Evolutionary conservation across 2,329 filamentous ascomycete genomes (phyloP).

Genomic region (Dryadomyces quercus-mongolicae): DNA sequence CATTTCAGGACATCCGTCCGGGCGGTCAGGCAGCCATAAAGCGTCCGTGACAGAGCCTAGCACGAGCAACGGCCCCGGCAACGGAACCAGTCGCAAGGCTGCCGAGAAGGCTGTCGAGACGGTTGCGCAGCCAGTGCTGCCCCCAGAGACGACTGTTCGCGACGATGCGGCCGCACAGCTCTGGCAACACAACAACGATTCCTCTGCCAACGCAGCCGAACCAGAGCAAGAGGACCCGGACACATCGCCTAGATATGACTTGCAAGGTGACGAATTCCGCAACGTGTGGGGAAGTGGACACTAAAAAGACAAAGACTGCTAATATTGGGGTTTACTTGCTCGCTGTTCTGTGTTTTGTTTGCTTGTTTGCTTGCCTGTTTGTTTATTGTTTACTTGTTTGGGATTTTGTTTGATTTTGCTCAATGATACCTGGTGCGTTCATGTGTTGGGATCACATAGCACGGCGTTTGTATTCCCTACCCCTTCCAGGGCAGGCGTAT

Average conservation of each 20-base stretch:
- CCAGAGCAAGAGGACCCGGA: neutral
- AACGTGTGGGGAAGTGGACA: constrained; percentile 12
- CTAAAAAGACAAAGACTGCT: neutral
- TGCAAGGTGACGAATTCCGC: constrained; percentile 12
- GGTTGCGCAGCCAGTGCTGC: neutral
- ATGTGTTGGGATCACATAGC: neutral
- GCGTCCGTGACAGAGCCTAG: neutral
- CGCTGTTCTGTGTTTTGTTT: no score
- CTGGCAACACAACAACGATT: constrained; percentile 8
- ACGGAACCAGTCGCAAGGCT: neutral
- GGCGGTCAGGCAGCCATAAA: constrained; percentile 1
- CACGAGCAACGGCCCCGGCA: neutral
- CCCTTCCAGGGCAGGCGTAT: neutral
- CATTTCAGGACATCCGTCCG: neutral
- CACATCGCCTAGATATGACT: constrained; percentile 9
- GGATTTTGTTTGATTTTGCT: neutral
- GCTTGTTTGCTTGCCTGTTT: neutral
- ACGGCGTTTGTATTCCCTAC: neutral
- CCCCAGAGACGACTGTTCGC: constrained; percentile 7
- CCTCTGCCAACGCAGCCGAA: neutral
- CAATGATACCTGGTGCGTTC: neutral
- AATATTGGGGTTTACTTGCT: neutral
- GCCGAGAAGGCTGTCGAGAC: neutral
- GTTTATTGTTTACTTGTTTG: neutral
- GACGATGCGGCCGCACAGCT: constrained; percentile 12